Evolutionary conservation across 2,329 filamentous ascomycete species (phyloP), one percentile per base, ranked within the genome.

Genomic region (Celoporthe dispersa): DNA sequence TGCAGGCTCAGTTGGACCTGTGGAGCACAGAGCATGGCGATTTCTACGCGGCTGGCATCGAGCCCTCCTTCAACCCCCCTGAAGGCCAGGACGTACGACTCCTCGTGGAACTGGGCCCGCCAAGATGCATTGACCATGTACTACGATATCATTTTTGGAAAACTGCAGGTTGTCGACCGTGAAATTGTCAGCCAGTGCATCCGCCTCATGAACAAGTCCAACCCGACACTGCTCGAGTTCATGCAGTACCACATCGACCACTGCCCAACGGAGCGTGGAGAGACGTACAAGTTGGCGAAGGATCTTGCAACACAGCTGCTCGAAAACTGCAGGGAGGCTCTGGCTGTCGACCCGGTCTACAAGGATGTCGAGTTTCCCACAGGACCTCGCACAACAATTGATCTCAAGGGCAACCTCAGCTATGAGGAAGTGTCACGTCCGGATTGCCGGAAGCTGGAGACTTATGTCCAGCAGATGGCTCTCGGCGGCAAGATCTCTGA

Each of bases 241-340:
- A 99, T 99, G 96, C 96, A 99, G 80, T 98, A 99, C 77, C 96
- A 99, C 84, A 99, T 99, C 78, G 96, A 99, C 78, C 96, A 98
- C 84, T 98, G 95, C 84, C 96, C 96, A 0, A 94, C 94, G 0
- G 94, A 99, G 78, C 92, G 95, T 65, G 96, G 96, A 70, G 96
- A 99, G 84, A 99, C 96, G 1, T 99, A 99, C 83, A 89, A 96
- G 83, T 90, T 99, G n/a, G 96, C 96, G 59, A 97, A 99, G 84
- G 91, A 96, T 81, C 91, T 99, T 33, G 95, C 94, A 48, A 87
- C 93, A 78, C 93, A 97, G 83, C 91, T 99, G 68, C 97, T 99
- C 75, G 93, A 98, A 80, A 99, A 99, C 84, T 98, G 96, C 85
- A 94, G 92, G 79, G 96, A 99, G 37, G 94, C 97, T 25, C 85